A percentile compares a stretch with the other conserved stretches of the same genome.
These are phyloP conservation scores for Pleodorina starrii DNA, from an alignment of 139 green algal genomes.

Conservation along the genomic window DNA sequence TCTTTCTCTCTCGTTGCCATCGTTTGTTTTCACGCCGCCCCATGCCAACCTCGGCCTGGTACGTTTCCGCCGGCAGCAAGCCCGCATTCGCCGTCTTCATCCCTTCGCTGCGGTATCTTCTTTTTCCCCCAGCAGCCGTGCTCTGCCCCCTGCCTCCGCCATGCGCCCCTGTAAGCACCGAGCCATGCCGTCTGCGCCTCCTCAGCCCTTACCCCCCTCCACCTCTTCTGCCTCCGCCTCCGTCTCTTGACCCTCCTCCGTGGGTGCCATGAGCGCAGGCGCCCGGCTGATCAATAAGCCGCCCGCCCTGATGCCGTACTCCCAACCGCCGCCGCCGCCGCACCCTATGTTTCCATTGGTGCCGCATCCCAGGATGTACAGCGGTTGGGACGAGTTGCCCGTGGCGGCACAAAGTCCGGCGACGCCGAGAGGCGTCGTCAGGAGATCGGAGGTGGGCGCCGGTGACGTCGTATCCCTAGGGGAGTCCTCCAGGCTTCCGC, in stretches of 20 bases:
- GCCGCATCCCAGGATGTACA: background rate
- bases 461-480: background rate
- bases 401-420: background rate
- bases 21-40: too few relatives aligned
- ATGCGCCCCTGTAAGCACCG: background rate
- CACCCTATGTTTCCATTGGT: background rate
- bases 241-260: constrained; percentile 12
- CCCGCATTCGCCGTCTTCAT: too few relatives aligned
- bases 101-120: too few relatives aligned
- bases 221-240: background rate
- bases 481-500: background rate
- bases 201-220: background rate
- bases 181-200: too few relatives aligned
- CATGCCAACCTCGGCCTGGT: too few relatives aligned
- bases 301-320: background rate
- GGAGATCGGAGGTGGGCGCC: background rate
- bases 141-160: background rate
- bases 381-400: background rate
- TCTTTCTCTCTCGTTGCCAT: too few relatives aligned
- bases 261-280: background rate
- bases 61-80: too few relatives aligned
- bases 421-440: background rate
- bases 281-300: background rate
- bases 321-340: background rate
- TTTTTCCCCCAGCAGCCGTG: too few relatives aligned